Conservation (phyloP, 164 flowering plant genomes). For the Aristolochia contorta region DNA sequence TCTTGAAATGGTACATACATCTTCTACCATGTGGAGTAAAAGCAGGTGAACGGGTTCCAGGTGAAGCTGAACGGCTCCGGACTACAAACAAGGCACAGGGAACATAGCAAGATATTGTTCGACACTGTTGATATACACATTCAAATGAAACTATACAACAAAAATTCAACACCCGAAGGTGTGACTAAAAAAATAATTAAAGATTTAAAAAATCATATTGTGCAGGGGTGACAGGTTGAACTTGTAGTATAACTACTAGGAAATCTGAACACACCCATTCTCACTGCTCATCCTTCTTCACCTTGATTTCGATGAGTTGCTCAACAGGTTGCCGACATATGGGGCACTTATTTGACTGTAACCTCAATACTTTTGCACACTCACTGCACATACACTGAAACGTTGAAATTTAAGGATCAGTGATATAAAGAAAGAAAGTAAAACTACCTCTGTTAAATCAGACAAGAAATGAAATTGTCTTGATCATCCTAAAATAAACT, state of each 20-base stretch:
- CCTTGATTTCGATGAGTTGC: constrained; percentile 67
- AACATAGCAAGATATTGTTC: too few relatives aligned
- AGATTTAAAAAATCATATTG: too few relatives aligned
- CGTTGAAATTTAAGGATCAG: background rate
- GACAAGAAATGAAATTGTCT: background rate
- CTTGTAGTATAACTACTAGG: background rate
- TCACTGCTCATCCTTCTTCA: constrained; percentile 17
- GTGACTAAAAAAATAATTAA: too few relatives aligned
- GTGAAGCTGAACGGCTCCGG: too few relatives aligned
- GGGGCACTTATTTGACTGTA: constrained; percentile 70
- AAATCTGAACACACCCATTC: background rate
- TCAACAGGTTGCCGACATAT: constrained; percentile 79
- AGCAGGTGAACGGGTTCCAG: too few relatives aligned
- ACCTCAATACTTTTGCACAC: constrained; percentile 67
- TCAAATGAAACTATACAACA: background rate
- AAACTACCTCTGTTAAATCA: too few relatives aligned
- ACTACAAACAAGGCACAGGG: too few relatives aligned
- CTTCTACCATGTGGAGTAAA: too few relatives aligned
- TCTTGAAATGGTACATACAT: too few relatives aligned
- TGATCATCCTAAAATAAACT: too few relatives aligned
- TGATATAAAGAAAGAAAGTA: background rate
- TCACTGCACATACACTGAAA: constrained; percentile 82
- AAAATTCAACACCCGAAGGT: background rate
- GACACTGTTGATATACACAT: too few relatives aligned
- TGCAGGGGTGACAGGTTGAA: too few relatives aligned